Evolutionary conservation across 805 yeast species (phyloP), one percentile per base, ranked within the genome.

Genomic region (Pichia rugopelliculosa): DNA sequence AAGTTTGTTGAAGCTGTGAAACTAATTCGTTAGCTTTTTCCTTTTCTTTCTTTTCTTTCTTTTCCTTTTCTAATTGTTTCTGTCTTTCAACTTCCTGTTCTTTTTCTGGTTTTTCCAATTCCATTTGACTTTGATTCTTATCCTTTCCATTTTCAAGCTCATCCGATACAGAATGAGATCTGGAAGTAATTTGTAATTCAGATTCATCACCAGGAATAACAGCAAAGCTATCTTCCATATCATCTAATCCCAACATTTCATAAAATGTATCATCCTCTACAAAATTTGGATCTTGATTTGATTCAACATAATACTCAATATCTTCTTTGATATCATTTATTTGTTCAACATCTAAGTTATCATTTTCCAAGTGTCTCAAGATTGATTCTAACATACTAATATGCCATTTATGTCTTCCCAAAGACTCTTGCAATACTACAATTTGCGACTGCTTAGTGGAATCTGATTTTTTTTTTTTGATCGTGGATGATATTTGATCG

Each of bases 201-300:
- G 36, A 22, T 13, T 46, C 56, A 10, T 46, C 57, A 39, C 51
- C 58, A 10, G 53, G 61, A 37, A 59, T 53, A 15, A 59, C 58
- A 24, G 54, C 56, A 49, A 56, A 60, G 41, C 53, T 54, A 39
- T 64, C 69, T 39, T 66, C 69, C 33, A 61, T 55, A 27, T 80
- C 83, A 50, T 74, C 81, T 39, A 89, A 75, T 39, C 83, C 89
- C 56, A 93, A 74, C 50, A 82, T 87, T 56, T 93, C 97, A 66
- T 91, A 93, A 51, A 91, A 78, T 13, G 87, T 89, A 57, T 90
- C 96, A 65, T 91, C 96, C 60, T 89, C 97, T 30, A 90, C 84
- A 64, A 89, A 91, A 59, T 90, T 96, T 5, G 82, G 90, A 47
- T 89, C 96, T 65, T 85, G 93, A 61, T 91, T 91, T 53, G 88